phyloP scores from a whole-genome alignment of 1,284 basidiomycete genomes.

The Wallemia hederae region DNA sequence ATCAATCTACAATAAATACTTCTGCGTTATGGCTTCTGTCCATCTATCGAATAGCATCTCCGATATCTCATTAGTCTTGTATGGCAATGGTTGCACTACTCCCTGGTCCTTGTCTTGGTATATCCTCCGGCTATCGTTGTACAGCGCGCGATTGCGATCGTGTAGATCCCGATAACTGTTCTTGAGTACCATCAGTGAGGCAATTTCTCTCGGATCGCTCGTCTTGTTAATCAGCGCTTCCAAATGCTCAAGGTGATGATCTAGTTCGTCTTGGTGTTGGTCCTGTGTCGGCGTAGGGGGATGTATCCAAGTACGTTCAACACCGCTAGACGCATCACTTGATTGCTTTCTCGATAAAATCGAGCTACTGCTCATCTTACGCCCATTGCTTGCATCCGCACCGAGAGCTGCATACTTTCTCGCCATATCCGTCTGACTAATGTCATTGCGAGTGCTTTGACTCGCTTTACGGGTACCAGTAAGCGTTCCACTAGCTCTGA shows the following conservation, averaged over 20 bases:
- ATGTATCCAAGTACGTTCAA: neutral
- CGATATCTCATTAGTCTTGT: neutral
- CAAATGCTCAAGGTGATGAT: neutral
- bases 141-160: neutral
- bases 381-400: neutral
- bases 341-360: no score
- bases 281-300: neutral
- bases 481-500: constrained; percentile 6
- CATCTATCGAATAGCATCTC: neutral
- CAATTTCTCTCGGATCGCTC: neutral
- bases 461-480: no score
- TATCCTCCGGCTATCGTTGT: neutral
- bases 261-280: neutral
- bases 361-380: neutral
- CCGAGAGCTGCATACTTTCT: neutral
- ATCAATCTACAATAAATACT: neutral
- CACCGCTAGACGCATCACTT: neutral
- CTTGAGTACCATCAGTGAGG: neutral
- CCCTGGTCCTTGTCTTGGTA: neutral
- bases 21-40: neutral
- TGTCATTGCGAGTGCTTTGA: neutral
- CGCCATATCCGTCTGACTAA: neutral
- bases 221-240: neutral
- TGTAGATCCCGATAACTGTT: neutral
- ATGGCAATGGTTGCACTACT: neutral